Base-by-base conservation (phyloP, 176 grass and related monocot genomes). In the maize (Zea mays) region DNA sequence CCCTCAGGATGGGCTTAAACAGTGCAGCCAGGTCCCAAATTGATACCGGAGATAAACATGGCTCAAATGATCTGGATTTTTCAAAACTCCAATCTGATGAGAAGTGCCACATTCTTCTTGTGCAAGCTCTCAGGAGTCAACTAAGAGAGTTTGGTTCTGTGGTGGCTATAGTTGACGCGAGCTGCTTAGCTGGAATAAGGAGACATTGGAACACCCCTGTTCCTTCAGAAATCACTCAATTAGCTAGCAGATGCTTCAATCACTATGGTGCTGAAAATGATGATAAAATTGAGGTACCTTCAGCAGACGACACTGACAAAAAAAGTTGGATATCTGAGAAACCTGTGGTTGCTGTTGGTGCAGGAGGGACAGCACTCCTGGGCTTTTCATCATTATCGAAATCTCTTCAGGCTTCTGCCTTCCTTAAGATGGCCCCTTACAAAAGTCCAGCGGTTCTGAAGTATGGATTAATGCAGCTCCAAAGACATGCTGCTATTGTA, bases 51-150 rank as follows among this genome's bases (percentile, higher is more conserved):
- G 55, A 78, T 44, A 82, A 67, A 65, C 62, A 76, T 41, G 37
- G 19, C 66, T 84, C 41, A 17, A 14, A 81, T 37, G 74, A 83
- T 7, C 3, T 89, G 72, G 82, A 96, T 6, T 96, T 96, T 79
- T 78, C 67, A 41, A 50, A 94, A 21, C 94, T 97, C 71, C 76
- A 74, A 34, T 86, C 79, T 46, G 94, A 86, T 52, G 94, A 97
- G 72, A 93, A 97, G 77, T 90, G 74, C 47, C 89, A 97, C 49
- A 76, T 89, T 72, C 89, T 97, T 84, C 90, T 94, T 75, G 89
- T 79, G 48, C 88, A 96, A 82, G 89, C 93, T 45, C 84, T 96
- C 40, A 92, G 81, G 85, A 87, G 69, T 60, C 93, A 96, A 57
- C 60, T 88, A 36, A 90, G 66, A 61, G 90, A 90, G 79, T 90